These are phyloP conservation scores for Paecilomyces variotii DNA, from an alignment of 2,329 filamentous ascomycete species.

Conservation along the genomic window DNA sequence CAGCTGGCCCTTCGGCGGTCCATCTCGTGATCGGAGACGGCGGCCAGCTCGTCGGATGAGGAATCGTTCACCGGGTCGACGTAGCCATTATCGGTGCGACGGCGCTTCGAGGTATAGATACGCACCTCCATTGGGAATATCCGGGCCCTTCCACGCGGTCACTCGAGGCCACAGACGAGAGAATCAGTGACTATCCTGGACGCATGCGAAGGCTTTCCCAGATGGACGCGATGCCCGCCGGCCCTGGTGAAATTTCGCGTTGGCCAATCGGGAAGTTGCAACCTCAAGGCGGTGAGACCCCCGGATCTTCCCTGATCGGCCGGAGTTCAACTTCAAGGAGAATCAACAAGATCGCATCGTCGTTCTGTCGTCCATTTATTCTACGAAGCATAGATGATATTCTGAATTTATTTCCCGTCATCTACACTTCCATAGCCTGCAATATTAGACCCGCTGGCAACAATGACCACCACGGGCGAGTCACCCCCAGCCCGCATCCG, in stretches of 20 bases:
- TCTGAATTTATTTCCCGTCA: not conserved
- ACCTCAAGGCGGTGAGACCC: conserved; percentile 16
- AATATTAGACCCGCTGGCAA: not conserved
- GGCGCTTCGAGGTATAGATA: conserved; percentile 19
- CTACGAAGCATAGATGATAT: not conserved
- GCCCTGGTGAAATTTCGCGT: conserved; percentile 2
- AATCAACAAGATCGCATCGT: not conserved
- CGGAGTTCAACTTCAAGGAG: not conserved
- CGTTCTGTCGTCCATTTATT: not conserved
- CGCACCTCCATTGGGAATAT: conserved; percentile 17
- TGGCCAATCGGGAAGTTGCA: conserved; percentile 7
- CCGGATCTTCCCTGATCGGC: not conserved
- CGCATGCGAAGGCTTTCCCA: not conserved
- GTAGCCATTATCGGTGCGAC: conserved; percentile 21
- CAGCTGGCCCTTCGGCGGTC: conserved; percentile 30
- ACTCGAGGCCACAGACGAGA: not conserved
- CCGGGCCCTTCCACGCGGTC: conserved; percentile 1
- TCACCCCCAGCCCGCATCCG: conserved; percentile 55
- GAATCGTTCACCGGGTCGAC: conserved; percentile 22
- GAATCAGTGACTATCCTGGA: not conserved
- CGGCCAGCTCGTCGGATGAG: conserved; percentile 35
- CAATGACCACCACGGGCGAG: conserved; percentile 7
- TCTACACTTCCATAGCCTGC: not conserved
- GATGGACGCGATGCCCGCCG: conserved; percentile 6
- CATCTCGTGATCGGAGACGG: conserved; percentile 25